Conservation (phyloP, 257 asterid genomes). For the Rubia yunnanensis region DNA sequence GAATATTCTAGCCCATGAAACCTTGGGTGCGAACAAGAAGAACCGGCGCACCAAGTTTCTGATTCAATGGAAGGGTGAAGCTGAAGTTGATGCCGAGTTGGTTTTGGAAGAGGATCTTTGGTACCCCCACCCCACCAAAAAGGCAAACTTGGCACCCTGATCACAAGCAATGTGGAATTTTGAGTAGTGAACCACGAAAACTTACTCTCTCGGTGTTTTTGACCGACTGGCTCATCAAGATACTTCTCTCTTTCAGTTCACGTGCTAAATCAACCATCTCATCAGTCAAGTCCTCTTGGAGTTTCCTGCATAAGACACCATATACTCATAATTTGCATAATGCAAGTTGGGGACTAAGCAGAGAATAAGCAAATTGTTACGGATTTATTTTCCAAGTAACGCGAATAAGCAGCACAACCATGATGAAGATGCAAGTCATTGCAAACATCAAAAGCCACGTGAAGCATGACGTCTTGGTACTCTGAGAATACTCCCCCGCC, state of each 20-base stretch:
- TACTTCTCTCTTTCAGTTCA: slow-evolving; percentile 84
- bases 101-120: too few species aligned
- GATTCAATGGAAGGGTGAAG: background rate
- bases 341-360: background rate
- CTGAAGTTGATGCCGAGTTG: too few species aligned
- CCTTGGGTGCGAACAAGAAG: background rate
- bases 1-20: too few species aligned
- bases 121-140: too few species aligned
- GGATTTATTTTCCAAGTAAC: slow-evolving; percentile 62
- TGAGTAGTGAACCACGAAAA: background rate
- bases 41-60: background rate
- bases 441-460: slow-evolving; percentile 63
- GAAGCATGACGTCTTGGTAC: slow-evolving; percentile 66
- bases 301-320: slow-evolving; percentile 45
- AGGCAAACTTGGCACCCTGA: background rate
- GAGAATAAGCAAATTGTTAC: too few species aligned
- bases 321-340: background rate
- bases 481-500: slow-evolving; percentile 59
- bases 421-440: slow-evolving; percentile 60
- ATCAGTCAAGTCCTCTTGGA: slow-evolving; percentile 86
- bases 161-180: background rate
- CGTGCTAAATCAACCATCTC: slow-evolving; percentile 89
- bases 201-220: slow-evolving; percentile 75
- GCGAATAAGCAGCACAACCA: slow-evolving; percentile 86
- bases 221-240: slow-evolving; percentile 74